Conservation (phyloP, 345 rosid genomes). For the Camelina sativa region DNA sequence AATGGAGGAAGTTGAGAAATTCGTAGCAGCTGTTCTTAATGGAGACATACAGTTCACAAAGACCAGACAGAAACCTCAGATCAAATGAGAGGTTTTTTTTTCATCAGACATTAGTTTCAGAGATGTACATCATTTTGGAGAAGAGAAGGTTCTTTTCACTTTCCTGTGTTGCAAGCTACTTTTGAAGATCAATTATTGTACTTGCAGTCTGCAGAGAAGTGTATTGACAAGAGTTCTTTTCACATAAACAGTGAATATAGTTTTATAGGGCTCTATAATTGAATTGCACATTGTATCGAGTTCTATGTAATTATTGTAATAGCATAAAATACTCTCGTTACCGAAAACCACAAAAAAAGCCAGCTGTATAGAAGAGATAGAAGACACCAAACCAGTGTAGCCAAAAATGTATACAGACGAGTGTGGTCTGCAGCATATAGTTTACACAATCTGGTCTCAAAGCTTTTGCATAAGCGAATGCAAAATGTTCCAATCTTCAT, state of each 20-base stretch:
- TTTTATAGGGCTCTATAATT: constrained; percentile 9
- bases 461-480: no score
- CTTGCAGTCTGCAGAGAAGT: not conserved
- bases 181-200: not conserved
- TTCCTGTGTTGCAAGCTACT: constrained; percentile 26
- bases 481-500: no score
- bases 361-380: not conserved
- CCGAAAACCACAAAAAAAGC: no score
- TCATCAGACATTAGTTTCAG: constrained; percentile 27
- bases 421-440: no score
- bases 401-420: no score
- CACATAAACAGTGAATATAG: constrained; percentile 16
- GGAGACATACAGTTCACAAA: constrained; percentile 74
- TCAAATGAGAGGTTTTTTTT: constrained; percentile 39
- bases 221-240: constrained; percentile 9
- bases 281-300: not conserved
- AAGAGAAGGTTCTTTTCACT: not conserved
- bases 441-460: no score
- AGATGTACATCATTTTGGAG: constrained; percentile 35
- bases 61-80: constrained; percentile 63
- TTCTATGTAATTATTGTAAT: no score
- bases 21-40: constrained; percentile 67
- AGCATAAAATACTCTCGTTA: no score
- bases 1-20: constrained; percentile 70
- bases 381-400: no score